phyloP scores from a whole-genome alignment of 345 rosid species.

The Sapria himalayana region DNA sequence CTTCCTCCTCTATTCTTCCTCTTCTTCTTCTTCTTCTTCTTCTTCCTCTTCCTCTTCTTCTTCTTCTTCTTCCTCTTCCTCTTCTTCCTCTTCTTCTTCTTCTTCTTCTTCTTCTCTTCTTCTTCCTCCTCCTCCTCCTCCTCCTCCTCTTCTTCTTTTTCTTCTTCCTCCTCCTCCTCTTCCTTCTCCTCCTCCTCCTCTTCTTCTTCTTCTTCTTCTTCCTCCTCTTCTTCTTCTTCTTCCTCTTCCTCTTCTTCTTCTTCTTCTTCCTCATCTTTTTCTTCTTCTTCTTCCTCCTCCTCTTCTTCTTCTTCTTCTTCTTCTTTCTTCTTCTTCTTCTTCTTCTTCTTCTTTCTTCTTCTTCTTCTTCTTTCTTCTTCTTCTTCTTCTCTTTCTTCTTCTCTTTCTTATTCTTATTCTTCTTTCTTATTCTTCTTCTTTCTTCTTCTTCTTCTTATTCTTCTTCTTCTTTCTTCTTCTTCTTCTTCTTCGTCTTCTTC shows the following conservation, averaged over 20 bases:
- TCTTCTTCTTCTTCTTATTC: no score
- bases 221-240: not conserved
- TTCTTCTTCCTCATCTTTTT: no score
- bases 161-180: not conserved
- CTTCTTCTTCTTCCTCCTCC: not conserved
- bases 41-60: not conserved
- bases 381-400: not conserved
- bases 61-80: not conserved
- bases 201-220: not conserved
- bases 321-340: not conserved
- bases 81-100: not conserved
- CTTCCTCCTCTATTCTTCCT: no score
- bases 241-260: not conserved
- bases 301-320: not conserved
- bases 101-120: not conserved
- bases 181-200: not conserved
- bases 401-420: no score
- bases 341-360: not conserved
- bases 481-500: no score
- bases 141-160: not conserved
- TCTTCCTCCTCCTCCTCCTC: not conserved
- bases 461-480: no score
- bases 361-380: not conserved
- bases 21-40: not conserved
- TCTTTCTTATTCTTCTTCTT: no score